Evolutionary conservation across 2,329 filamentous ascomycete genomes (phyloP).

Genomic region (Xylariaceae sp.): DNA sequence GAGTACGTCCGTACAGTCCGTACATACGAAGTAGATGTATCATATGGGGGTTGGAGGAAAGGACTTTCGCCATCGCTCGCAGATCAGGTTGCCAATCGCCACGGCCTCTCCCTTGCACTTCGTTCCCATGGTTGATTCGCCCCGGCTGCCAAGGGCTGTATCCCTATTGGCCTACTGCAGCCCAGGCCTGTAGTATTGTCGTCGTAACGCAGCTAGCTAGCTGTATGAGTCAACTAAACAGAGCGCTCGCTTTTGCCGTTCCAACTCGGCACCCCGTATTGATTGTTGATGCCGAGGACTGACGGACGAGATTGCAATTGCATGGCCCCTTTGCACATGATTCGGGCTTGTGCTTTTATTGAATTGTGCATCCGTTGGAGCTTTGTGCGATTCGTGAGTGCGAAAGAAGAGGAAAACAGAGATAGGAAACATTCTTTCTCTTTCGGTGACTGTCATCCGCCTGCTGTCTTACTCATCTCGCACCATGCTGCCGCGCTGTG

Average conservation of each 20-base stretch:
- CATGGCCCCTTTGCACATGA: not conserved
- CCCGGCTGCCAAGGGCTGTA: conserved; percentile 10
- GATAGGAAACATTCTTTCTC: conserved; percentile 13
- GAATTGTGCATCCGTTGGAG: not conserved
- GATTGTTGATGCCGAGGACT: not conserved
- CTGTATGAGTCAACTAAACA: conserved; percentile 1
- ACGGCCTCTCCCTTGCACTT: conserved; percentile 12
- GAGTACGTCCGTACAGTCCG: not conserved
- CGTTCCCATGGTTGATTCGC: conserved; percentile 14
- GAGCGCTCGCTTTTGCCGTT: conserved; percentile 10
- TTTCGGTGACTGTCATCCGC: conserved; percentile 14
- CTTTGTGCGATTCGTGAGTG: conserved; percentile 1
- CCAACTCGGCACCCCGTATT: conserved; percentile 7
- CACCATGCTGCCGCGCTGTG: conserved; percentile 7
- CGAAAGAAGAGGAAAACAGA: conserved; percentile 5
- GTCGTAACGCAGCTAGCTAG: conserved; percentile 9
- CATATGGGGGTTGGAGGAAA: not conserved
- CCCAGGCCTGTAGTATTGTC: conserved; percentile 12
- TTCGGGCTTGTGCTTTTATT: not conserved
- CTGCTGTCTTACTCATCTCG: conserved; percentile 18
- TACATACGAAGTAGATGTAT: too few species aligned
- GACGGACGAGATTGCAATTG: not conserved
- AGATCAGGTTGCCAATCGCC: conserved; percentile 12
- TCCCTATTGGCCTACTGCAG: conserved; percentile 14
- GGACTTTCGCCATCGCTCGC: conserved; percentile 2